phyloP scores from a whole-genome alignment of 768 basidiomycete species.

The Hypholoma sublateritium region DNA sequence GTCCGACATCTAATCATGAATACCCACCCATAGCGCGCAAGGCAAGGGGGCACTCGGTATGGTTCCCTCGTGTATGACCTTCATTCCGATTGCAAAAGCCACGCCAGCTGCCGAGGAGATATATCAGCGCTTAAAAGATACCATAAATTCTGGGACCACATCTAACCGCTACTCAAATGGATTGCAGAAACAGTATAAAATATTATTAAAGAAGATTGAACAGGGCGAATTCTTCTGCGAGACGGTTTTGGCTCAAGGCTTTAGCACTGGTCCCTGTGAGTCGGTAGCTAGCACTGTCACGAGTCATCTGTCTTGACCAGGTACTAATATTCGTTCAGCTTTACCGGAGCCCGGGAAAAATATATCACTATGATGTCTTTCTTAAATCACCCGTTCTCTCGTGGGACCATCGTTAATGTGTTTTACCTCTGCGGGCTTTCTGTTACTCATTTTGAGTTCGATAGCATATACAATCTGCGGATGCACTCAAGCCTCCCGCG shows the following conservation, averaged over 20 bases:
- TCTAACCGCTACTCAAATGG: neutral
- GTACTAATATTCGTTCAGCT: too few species aligned
- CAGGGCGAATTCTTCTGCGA: neutral
- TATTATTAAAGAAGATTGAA: constrained; percentile 3
- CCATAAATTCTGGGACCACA: neutral
- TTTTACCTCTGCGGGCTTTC: neutral
- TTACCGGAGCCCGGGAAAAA: constrained; percentile 1
- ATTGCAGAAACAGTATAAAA: constrained; percentile 10
- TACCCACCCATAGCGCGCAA: neutral
- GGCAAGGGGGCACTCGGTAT: constrained; percentile 4
- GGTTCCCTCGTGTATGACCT: neutral
- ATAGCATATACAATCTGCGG: constrained; percentile 5
- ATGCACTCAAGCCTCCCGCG: neutral
- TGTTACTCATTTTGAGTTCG: too few species aligned
- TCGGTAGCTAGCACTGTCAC: neutral
- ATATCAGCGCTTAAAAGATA: neutral
- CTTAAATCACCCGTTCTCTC: constrained; percentile 11
- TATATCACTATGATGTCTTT: constrained; percentile 7
- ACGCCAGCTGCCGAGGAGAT: neutral
- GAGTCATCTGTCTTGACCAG: too few species aligned
- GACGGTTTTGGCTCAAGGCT: neutral
- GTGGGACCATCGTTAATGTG: constrained; percentile 7
- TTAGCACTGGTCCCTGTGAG: constrained; percentile 4
- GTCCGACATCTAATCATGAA: neutral
- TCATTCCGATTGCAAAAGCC: neutral